These are phyloP conservation scores for Acer yangbiense DNA, from an alignment of 345 rosid genomes.

Conservation along the genomic window DNA sequence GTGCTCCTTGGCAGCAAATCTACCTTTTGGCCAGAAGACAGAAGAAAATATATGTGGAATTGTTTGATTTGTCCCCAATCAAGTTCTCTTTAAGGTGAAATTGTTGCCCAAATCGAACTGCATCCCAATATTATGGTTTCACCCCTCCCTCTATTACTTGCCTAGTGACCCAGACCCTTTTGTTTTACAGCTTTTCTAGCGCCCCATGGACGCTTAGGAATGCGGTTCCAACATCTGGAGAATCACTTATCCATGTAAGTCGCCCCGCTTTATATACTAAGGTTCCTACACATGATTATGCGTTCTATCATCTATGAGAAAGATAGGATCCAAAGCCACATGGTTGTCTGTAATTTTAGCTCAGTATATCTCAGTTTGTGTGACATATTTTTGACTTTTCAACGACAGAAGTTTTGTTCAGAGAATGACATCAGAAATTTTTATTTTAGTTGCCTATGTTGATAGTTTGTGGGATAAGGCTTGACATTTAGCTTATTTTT, in stretches of 20 bases:
- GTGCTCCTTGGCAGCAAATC: constrained; percentile 96
- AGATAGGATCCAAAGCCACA: background rate
- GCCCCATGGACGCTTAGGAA: constrained; percentile 89
- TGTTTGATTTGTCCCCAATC: constrained; percentile 74
- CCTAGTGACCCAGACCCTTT: constrained; percentile 22
- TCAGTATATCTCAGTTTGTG: background rate
- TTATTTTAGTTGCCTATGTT: background rate
- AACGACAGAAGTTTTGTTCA: background rate
- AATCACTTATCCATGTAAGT: constrained; percentile 88
- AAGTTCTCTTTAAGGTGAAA: constrained; percentile 77
- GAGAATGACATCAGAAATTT: background rate
- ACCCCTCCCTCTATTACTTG: background rate
- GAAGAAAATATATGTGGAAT: constrained; percentile 82
- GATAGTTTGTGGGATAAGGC: no score
- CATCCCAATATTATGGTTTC: background rate
- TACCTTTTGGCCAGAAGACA: constrained; percentile 78
- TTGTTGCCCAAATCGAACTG: background rate
- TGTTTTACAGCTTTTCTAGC: constrained; percentile 79
- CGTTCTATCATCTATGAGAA: background rate
- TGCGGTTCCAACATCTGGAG: constrained; percentile 73
- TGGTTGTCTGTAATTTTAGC: background rate
- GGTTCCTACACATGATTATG: background rate
- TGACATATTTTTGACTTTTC: background rate
- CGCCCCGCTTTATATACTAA: background rate
- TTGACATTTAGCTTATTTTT: no score